Base-by-base conservation (phyloP, 495 filamentous ascomycete genomes). In the Tuber indicum region DNA sequence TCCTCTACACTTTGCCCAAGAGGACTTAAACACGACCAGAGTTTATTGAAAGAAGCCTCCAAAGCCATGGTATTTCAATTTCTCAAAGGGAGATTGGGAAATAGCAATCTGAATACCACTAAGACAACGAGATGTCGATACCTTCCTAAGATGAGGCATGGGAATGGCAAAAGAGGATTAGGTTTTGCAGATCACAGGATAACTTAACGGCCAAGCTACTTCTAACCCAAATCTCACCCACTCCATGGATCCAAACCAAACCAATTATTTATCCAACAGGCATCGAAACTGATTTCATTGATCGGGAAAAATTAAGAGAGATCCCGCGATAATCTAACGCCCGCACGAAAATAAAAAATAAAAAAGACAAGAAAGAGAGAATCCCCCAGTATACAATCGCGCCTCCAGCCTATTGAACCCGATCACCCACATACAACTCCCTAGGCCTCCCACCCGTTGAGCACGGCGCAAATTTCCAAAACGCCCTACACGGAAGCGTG, bases 391-490 rank as follows among this genome's bases (percentile, higher is more conserved):
- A 4, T 44, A 45, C 71, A 72, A 72, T 39, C 16, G 21, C n/a
- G 3, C n/a, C n/a, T 5, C 42, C 70, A 39, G 10, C 17, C 36
- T 39, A 75, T 58, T 66, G 52, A 71, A 32, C 73, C 71, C 42
- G 45, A 39, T 76, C 76, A 21, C 82, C 77, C 76, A 84, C 81
- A 72, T 73, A 78, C 81, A 86, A 74, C 72, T 84, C 84, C 80
- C 80, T 81, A 66, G 83, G 85, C 70, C 75, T 74, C 9, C 84
- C 83, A 74, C 82, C 74, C 8, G 79, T 79, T 77, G 85, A 84
- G 66, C 85, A 86, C 23, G 84, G 84, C 70, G 85, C 78, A 74
- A 87, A 87, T 26, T 84, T 83, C 86, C 86, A 87, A 62, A 82
- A 79, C 0, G 84, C 85, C 70, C 74, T 52, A 66, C 85, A 72